Percentiles rank a stretch among this genome's conserved stretches.
Evolutionary conservation across 306 rosid genomes (phyloP).

Genomic region (Rosa chinensis): DNA sequence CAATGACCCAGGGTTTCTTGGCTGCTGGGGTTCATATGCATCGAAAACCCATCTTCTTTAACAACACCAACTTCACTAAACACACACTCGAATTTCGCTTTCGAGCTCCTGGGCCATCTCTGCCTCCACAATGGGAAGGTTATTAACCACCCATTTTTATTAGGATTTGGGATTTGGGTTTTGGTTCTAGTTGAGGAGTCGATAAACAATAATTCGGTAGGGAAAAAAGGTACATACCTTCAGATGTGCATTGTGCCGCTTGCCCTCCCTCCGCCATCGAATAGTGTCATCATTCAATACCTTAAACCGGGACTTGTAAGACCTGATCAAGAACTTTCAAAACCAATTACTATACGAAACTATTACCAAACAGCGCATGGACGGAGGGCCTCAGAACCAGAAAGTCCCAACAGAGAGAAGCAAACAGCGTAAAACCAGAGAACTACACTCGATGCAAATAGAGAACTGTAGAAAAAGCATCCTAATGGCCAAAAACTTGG

Average conservation of each 20-base stretch:
- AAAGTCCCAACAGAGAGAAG: too few species aligned
- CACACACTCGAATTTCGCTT: conserved; percentile 18
- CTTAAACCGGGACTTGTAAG: conserved; percentile 80
- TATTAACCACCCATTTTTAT: background rate
- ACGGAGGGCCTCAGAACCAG: too few species aligned
- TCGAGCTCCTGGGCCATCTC: conserved; percentile 19
- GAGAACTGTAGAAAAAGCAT: too few species aligned
- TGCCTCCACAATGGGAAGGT: conserved; percentile 13
- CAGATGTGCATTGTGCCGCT: conserved; percentile 90
- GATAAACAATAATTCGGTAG: too few species aligned
- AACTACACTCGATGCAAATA: too few species aligned
- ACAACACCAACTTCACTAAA: conserved; percentile 19
- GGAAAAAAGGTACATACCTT: conserved; percentile 46
- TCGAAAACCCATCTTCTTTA: background rate
- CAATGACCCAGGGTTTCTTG: too few species aligned
- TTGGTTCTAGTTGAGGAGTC: too few species aligned
- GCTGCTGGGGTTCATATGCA: too few species aligned
- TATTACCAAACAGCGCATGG: background rate
- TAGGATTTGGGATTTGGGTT: too few species aligned
- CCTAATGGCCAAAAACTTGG: too few species aligned
- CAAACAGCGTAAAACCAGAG: too few species aligned
- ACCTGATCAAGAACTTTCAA: conserved; percentile 48
- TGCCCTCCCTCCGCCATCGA: conserved; percentile 93
- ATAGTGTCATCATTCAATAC: conserved; percentile 74
- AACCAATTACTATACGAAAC: conserved; percentile 11